Conservation (phyloP, 495 filamentous ascomycete genomes). For the Neurospora sp. region DNA sequence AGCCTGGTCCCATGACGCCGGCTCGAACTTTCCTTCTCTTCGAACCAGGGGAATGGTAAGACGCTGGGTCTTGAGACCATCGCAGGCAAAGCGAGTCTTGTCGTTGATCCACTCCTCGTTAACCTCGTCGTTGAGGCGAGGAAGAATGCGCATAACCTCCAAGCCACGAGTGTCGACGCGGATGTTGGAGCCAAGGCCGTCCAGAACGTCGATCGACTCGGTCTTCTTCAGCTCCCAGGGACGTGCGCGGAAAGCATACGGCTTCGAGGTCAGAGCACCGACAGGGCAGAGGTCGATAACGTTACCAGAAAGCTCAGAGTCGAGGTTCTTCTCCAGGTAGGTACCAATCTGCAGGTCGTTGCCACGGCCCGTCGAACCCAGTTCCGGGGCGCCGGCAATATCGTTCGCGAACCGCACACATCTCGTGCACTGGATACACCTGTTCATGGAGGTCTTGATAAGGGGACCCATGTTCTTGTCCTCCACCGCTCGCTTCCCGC, state of each 20-base stretch:
- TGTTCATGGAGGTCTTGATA: conserved; percentile 99
- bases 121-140: conserved; percentile 89
- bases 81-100: conserved; percentile 93
- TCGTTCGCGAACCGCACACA: conserved; percentile 98
- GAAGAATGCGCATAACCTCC: conserved; percentile 90
- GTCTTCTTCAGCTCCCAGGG: conserved; percentile 93
- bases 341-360: conserved; percentile 98
- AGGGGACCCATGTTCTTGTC: conserved; percentile 99
- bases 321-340: conserved; percentile 83
- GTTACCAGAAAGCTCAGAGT: conserved; percentile 91
- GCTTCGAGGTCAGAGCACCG: conserved; percentile 90
- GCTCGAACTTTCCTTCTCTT: conserved; percentile 76
- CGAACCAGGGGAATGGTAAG: conserved; percentile 87
- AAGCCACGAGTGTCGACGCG: conserved; percentile 86
- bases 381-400: conserved; percentile 86
- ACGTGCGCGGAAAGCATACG: conserved; percentile 91
- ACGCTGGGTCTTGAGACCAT: conserved; percentile 91
- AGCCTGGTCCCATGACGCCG: conserved; percentile 89
- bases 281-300: conserved; percentile 98
- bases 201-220: conserved; percentile 89
- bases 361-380: conserved; percentile 87
- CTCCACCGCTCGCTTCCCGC: conserved; percentile 92
- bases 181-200: conserved; percentile 89
- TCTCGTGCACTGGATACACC: conserved; percentile 97
- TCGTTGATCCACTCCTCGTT: conserved; percentile 99